A percentile compares a stretch with the other conserved stretches of the same genome.
These are phyloP conservation scores for Scutellaria baicalensis DNA, from an alignment of 257 asterid genomes.

Conservation along the genomic window DNA sequence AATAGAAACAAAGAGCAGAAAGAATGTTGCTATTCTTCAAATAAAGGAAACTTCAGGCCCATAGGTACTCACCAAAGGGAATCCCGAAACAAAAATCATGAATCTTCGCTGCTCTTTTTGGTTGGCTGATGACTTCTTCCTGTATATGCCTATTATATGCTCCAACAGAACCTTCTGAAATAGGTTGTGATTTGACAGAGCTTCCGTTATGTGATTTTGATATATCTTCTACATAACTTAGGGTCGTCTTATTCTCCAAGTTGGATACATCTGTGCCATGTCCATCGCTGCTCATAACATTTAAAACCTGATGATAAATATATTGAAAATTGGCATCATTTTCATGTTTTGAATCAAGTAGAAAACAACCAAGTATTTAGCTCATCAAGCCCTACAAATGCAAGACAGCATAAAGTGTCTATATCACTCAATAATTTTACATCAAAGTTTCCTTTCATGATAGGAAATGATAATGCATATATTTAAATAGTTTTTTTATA, in stretches of 20 bases:
- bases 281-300: conserved; percentile 44
- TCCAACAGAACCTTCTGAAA: conserved; percentile 23
- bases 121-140: conserved; percentile 31
- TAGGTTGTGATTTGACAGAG: conserved; percentile 29
- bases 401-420: neutral
- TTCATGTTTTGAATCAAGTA: neutral
- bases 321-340: conserved; percentile 12
- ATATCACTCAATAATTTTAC: no score
- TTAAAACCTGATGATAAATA: conserved; percentile 30
- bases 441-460: neutral
- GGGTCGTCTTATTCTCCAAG: conserved; percentile 28
- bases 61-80: conserved; percentile 66
- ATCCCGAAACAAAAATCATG: conserved; percentile 95
- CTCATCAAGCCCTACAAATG: neutral
- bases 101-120: conserved; percentile 65
- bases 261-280: conserved; percentile 28
- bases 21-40: neutral
- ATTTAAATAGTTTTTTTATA: no score
- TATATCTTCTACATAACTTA: conserved; percentile 41
- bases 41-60: neutral
- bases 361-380: neutral
- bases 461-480: neutral
- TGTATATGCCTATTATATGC: conserved; percentile 26
- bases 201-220: conserved; percentile 36
- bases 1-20: neutral